A percentile compares a stretch with the other conserved stretches of the same genome.
phyloP scores from a whole-genome alignment of 192 early-diverging fungal genomes.

The Backusella circina region DNA sequence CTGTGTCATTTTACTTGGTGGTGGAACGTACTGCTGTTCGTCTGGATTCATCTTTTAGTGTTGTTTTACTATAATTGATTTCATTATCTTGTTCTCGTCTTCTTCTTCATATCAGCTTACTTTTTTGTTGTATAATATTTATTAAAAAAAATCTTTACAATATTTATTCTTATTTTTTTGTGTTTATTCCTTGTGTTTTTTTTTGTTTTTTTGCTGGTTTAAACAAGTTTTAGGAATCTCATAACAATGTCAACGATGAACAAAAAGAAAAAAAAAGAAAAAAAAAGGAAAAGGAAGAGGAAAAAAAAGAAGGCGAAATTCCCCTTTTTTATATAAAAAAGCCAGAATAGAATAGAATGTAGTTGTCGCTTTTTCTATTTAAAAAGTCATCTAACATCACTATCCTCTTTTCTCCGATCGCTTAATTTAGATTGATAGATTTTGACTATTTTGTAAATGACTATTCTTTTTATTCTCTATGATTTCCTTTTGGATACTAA shows the following conservation, averaged over 20 bases:
- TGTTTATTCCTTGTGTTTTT: not conserved
- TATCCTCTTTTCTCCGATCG: not conserved
- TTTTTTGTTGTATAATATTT: not conserved
- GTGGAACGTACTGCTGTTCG: not conserved
- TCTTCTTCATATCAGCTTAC: not conserved
- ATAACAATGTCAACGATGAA: not conserved
- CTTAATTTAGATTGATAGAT: not conserved
- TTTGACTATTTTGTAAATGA: not conserved
- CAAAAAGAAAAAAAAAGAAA: not conserved
- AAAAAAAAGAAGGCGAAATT: not conserved
- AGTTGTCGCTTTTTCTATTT: not conserved
- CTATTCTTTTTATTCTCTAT: conserved; percentile 1
- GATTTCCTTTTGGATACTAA: not conserved
- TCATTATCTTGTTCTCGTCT: not conserved
- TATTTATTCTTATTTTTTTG: no score
- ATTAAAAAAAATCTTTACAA: not conserved
- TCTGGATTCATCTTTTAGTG: not conserved
- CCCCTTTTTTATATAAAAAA: not conserved
- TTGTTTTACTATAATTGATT: not conserved
- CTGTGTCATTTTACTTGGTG: not conserved
- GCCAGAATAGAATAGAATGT: not conserved
- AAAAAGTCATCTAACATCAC: not conserved
- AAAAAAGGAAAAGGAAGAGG: not conserved
- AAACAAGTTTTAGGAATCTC: not conserved
- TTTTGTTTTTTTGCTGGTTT: not conserved